These are phyloP conservation scores for Saksenaea vasiformis DNA, from an alignment of 371 early-diverging fungal species.

Conservation along the genomic window DNA sequence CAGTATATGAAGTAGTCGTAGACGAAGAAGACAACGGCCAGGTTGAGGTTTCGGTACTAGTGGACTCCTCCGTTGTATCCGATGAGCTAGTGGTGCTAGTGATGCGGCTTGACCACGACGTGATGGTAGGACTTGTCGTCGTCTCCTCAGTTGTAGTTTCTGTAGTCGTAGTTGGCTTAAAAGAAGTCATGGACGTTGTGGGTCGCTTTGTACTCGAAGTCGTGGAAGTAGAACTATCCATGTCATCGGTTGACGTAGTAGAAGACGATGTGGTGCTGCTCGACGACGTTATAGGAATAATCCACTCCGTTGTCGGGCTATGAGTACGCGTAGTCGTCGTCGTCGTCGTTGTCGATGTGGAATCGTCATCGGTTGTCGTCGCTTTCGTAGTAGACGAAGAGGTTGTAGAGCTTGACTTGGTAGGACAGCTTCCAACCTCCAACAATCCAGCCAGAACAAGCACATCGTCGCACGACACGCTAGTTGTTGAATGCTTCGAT, in stretches of 20 bases:
- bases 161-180: background rate
- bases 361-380: background rate
- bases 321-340: background rate
- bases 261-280: background rate
- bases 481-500: constrained; percentile 1
- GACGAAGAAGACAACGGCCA: no score
- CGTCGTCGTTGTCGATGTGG: constrained; percentile 4
- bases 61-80: background rate
- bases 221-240: background rate
- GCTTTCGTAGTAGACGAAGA: background rate
- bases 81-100: background rate
- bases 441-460: background rate
- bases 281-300: background rate
- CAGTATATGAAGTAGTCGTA: no score
- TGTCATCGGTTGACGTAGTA: background rate
- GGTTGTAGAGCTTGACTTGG: background rate
- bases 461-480: background rate
- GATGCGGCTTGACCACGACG: background rate
- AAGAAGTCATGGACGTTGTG: background rate
- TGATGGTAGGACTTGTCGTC: background rate
- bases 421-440: constrained; percentile 7
- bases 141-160: background rate
- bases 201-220: constrained; percentile 1
- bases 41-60: background rate
- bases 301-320: background rate